Evolutionary conservation across 768 basidiomycete species (phyloP).

Genomic region (Stropharia rugosoannulata): DNA sequence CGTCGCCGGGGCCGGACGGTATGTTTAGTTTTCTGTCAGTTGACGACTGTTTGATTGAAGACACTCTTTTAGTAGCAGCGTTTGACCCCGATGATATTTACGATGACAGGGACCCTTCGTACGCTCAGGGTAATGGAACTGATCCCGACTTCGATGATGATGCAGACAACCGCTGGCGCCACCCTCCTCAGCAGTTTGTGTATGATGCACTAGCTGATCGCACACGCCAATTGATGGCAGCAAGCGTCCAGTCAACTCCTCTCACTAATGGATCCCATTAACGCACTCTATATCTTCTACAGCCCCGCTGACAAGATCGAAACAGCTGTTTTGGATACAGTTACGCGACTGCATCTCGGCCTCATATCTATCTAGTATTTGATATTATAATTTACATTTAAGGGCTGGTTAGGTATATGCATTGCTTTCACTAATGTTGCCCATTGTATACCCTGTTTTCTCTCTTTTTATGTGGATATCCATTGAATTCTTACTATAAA

Average conservation of each 20-base stretch:
- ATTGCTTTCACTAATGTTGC: neutral
- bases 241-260: constrained; percentile 23
- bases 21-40: neutral
- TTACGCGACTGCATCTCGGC: neutral
- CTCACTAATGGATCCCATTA: constrained; percentile 14
- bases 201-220: constrained; percentile 93
- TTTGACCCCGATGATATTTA: constrained; percentile 61
- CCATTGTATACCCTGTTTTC: constrained; percentile 3
- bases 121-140: constrained; percentile 30
- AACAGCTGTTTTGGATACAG: neutral
- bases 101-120: constrained; percentile 37
- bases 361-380: neutral
- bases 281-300: neutral
- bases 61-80: constrained; percentile 28
- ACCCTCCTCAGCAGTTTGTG: constrained; percentile 67
- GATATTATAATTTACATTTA: constrained; percentile 1
- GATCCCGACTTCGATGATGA: constrained; percentile 57
- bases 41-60: neutral
- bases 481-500: too few species aligned
- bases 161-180: constrained; percentile 30
- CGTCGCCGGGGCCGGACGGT: constrained; percentile 42
- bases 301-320: neutral
- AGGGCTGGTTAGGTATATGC: neutral
- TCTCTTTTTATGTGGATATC: neutral
- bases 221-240: constrained; percentile 55